These are phyloP conservation scores for Hippophae gyantsensis DNA, from an alignment of 306 rosid genomes.

Conservation along the genomic window DNA sequence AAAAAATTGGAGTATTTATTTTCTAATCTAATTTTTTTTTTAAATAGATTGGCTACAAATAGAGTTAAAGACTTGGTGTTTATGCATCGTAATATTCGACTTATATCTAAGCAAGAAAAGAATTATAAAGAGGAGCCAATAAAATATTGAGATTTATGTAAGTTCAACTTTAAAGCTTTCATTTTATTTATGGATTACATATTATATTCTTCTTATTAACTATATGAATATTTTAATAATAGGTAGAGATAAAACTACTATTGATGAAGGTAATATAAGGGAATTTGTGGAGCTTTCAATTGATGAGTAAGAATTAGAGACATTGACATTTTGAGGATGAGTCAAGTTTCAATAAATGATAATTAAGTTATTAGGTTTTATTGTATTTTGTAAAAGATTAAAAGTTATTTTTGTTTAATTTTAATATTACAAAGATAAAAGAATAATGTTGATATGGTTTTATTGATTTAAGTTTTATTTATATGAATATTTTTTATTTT, in stretches of 20 bases:
- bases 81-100: neutral
- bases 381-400: neutral
- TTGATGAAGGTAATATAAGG: neutral
- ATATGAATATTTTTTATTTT: no score
- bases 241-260: neutral
- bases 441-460: no score
- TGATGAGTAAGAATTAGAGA: neutral
- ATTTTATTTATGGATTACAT: neutral
- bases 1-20: no score
- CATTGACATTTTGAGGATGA: neutral
- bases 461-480: no score
- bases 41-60: neutral
- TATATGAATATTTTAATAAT: neutral
- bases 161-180: neutral
- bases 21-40: no score
- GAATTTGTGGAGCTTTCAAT: neutral
- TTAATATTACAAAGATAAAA: no score
- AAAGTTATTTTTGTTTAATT: neutral
- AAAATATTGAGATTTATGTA: neutral
- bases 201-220: neutral
- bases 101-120: neutral
- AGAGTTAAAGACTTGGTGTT: neutral
- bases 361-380: neutral
- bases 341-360: neutral
- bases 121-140: neutral